phyloP scores from a whole-genome alignment of 2,329 filamentous ascomycete species.

The Didymella exigua region DNA sequence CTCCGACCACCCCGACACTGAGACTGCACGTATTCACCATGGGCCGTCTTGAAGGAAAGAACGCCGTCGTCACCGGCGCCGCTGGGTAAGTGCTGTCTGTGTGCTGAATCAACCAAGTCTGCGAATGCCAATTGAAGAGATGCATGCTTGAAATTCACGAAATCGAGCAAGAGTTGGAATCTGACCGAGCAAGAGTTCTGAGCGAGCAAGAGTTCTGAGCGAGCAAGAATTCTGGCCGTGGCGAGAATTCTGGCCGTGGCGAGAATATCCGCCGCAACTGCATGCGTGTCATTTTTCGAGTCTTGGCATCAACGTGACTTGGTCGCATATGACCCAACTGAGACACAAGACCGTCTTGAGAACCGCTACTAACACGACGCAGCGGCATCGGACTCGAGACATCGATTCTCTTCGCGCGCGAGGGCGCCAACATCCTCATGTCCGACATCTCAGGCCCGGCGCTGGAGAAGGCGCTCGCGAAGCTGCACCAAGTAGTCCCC shows the following conservation, averaged over 20 bases:
- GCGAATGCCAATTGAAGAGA: neutral
- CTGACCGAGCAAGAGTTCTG: too few relatives aligned
- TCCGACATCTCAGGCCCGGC: conserved; percentile 81
- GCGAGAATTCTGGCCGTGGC: too few relatives aligned
- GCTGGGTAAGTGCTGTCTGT: conserved; percentile 70
- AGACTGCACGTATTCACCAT: conserved; percentile 42
- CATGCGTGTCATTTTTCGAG: neutral
- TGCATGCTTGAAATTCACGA: neutral
- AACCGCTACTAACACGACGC: conserved; percentile 25
- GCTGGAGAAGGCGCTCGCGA: conserved; percentile 75
- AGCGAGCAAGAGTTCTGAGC: too few relatives aligned
- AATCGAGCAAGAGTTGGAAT: neutral
- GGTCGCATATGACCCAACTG: neutral
- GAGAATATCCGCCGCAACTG: neutral
- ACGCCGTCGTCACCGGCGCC: conserved; percentile 80
- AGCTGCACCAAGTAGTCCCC: conserved; percentile 75
- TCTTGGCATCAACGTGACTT: conserved; percentile 3
- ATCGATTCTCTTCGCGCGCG: conserved; percentile 83
- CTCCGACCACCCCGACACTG: conserved; percentile 1
- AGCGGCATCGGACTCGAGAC: conserved; percentile 95
- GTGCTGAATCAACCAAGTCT: neutral
- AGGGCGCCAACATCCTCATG: conserved; percentile 85
- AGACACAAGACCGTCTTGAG: neutral
- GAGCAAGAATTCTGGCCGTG: too few relatives aligned
- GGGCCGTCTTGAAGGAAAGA: conserved; percentile 67